A percentile compares a stretch with the other conserved stretches of the same genome.
phyloP scores from a whole-genome alignment of 345 rosid genomes.

The Acer negundo region DNA sequence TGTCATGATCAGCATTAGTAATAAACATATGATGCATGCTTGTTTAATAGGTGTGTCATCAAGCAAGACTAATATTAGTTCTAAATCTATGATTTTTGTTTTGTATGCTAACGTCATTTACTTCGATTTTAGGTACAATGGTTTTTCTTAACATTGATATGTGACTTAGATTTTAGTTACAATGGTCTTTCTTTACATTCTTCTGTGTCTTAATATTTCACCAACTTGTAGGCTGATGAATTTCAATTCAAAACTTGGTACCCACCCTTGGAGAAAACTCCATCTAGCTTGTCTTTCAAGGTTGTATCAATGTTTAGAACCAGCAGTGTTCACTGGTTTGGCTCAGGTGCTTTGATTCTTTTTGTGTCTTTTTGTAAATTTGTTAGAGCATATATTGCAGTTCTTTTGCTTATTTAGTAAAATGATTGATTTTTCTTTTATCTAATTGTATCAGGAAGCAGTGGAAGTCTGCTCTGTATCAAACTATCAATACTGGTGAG shows the following conservation, averaged over 20 bases:
- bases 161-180: no score
- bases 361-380: neutral
- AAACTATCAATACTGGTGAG: slow-evolving; percentile 69
- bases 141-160: no score
- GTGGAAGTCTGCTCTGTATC: slow-evolving; percentile 84
- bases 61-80: neutral
- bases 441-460: slow-evolving; percentile 72
- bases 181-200: neutral
- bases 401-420: slow-evolving; percentile 18
- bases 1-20: neutral
- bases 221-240: slow-evolving; percentile 57
- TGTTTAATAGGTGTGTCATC: neutral
- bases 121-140: slow-evolving; percentile 1
- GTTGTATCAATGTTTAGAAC: slow-evolving; percentile 83
- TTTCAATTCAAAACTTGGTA: slow-evolving; percentile 81
- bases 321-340: slow-evolving; percentile 87
- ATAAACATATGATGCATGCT: neutral
- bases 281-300: slow-evolving; percentile 78
- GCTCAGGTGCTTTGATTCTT: slow-evolving; percentile 68
- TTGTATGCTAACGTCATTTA: neutral
- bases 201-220: neutral
- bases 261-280: slow-evolving; percentile 90
- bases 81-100: neutral
- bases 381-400: neutral
- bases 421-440: slow-evolving; percentile 18